These are phyloP conservation scores for Microcera coccophila DNA, from an alignment of 2,329 filamentous ascomycete species.

Conservation along the genomic window DNA sequence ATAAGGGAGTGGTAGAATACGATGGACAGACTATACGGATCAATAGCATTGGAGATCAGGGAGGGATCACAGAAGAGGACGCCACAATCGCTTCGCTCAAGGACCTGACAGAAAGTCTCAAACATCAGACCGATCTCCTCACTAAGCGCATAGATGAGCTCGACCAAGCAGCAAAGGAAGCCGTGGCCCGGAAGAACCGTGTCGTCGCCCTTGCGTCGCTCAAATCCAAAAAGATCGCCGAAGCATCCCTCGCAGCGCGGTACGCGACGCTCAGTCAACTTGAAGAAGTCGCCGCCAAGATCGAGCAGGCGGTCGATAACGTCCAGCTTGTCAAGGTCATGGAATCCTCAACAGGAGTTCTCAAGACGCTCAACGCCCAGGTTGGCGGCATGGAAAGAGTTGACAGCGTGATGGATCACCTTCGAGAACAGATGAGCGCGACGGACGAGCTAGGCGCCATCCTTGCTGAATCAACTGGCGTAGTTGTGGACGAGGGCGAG, in stretches of 20 bases:
- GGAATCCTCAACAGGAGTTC: slow-evolving; percentile 68
- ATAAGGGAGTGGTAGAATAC: slow-evolving; percentile 56
- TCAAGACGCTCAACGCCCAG: slow-evolving; percentile 69
- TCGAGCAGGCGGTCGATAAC: slow-evolving; percentile 82
- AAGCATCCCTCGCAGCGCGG: slow-evolving; percentile 67
- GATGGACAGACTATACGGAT: slow-evolving; percentile 74
- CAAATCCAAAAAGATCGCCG: slow-evolving; percentile 76
- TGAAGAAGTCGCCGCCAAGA: slow-evolving; percentile 75
- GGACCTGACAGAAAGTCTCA: slow-evolving; percentile 69
- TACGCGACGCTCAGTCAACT: slow-evolving; percentile 73
- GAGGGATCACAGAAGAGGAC: slow-evolving; percentile 70
- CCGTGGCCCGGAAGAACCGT: slow-evolving; percentile 69
- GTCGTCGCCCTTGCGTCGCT: slow-evolving; percentile 73
- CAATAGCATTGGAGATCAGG: slow-evolving; percentile 48
- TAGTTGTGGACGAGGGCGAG: slow-evolving; percentile 69
- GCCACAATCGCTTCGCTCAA: slow-evolving; percentile 78
- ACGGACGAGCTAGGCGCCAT: slow-evolving; percentile 79
- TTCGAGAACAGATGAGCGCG: slow-evolving; percentile 75
- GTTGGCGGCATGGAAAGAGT: slow-evolving; percentile 74
- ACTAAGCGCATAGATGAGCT: slow-evolving; percentile 64
- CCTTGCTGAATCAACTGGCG: slow-evolving; percentile 59
- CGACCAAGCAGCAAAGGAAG: slow-evolving; percentile 60
- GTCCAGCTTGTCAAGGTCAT: slow-evolving; percentile 80
- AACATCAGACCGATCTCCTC: slow-evolving; percentile 66
- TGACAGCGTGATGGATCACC: slow-evolving; percentile 67